Conservation (phyloP, 805 yeast species). For the Scheffersomyces lignosus region DNA sequence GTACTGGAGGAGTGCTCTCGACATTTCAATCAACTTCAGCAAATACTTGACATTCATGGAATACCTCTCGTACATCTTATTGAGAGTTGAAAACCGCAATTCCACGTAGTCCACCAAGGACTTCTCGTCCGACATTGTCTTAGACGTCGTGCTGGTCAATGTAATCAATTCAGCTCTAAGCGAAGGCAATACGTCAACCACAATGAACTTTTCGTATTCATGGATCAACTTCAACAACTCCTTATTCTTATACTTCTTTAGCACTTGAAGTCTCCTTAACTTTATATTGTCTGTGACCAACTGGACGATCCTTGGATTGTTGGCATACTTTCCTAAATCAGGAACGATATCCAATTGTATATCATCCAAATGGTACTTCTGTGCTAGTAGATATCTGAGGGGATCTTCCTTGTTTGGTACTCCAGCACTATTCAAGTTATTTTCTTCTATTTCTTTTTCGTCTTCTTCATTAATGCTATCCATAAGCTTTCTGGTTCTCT, state of each 20-base stretch:
- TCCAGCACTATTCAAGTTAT: neutral
- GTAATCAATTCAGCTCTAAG: slow-evolving; percentile 20
- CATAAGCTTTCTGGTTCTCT: neutral
- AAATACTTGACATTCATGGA: slow-evolving; percentile 6
- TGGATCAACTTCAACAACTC: slow-evolving; percentile 21
- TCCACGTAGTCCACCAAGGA: slow-evolving; percentile 3
- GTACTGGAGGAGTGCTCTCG: slow-evolving; percentile 1
- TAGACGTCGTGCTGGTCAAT: neutral
- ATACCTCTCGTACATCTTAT: slow-evolving; percentile 7
- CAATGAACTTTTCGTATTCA: slow-evolving; percentile 31
- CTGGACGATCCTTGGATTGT: slow-evolving; percentile 18
- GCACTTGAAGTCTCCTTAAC: slow-evolving; percentile 18
- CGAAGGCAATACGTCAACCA: slow-evolving; percentile 26
- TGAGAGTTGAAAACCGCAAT: slow-evolving; percentile 5
- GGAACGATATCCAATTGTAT: slow-evolving; percentile 8
- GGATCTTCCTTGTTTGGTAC: slow-evolving; percentile 13
- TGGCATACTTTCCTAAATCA: slow-evolving; percentile 6
- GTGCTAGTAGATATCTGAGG: slow-evolving; percentile 17
- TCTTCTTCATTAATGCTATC: neutral
- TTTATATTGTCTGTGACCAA: slow-evolving; percentile 29
- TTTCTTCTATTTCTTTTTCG: neutral
- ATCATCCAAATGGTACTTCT: slow-evolving; percentile 26
- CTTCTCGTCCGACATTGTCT: slow-evolving; percentile 2
- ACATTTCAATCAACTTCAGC: slow-evolving; percentile 3
- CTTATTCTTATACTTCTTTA: slow-evolving; percentile 20